Evolutionary conservation across 257 asterid species (phyloP).

Genomic region (Capsicum rhomboideum): DNA sequence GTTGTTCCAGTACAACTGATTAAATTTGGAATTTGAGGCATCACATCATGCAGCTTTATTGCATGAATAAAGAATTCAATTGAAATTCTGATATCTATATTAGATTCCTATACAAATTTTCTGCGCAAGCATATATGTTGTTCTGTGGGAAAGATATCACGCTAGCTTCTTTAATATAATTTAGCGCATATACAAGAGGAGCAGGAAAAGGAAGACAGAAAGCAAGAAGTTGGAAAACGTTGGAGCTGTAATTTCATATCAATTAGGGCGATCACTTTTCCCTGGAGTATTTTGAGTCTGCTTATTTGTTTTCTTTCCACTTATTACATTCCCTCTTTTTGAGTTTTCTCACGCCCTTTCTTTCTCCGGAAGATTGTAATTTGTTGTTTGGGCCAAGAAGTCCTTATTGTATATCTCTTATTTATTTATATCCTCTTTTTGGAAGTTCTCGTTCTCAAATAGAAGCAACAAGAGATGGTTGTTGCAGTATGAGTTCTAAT

Average conservation of each 20-base stretch:
- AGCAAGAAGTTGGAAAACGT: not conserved
- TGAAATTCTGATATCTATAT: not conserved
- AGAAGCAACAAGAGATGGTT: not conserved
- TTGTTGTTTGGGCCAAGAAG: not conserved
- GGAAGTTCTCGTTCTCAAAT: not conserved
- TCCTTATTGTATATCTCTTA: not conserved
- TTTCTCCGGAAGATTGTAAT: not conserved
- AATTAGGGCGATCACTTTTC: not conserved
- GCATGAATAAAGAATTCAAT: not conserved
- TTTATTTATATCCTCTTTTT: not conserved
- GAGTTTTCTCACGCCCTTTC: not conserved
- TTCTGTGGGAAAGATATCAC: not conserved
- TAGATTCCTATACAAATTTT: not conserved
- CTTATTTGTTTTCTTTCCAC: not conserved
- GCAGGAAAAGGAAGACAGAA: not conserved
- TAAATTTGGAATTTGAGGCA: constrained; percentile 1
- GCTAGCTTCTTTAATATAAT: not conserved
- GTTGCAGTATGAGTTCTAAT: not conserved
- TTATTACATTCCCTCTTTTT: not conserved
- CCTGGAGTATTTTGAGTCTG: not conserved
- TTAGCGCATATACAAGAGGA: not conserved
- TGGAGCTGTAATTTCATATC: not conserved
- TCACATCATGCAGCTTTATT: not conserved
- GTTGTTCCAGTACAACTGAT: constrained; percentile 2
- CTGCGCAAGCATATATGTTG: not conserved